Evolutionary conservation across 2,329 filamentous ascomycete species (phyloP).

Genomic region (Macrophomina tecta): DNA sequence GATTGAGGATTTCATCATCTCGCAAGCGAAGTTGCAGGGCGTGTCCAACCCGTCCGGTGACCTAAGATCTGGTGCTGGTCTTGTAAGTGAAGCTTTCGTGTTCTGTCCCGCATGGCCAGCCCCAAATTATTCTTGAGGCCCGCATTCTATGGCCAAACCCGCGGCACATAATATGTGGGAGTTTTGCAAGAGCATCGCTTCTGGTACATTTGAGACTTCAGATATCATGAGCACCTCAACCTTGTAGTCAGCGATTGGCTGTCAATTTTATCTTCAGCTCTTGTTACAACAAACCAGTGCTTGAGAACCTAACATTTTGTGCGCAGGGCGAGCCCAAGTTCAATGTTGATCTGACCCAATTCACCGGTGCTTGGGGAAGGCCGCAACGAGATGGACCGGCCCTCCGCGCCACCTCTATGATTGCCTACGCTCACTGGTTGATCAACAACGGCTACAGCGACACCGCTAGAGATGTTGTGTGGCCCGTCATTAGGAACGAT

Average conservation of each 20-base stretch:
- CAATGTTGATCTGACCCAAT: constrained; percentile 45
- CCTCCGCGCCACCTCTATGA: constrained; percentile 50
- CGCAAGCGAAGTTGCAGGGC: constrained; percentile 46
- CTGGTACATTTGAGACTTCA: too few species aligned
- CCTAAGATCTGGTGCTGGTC: constrained; percentile 42
- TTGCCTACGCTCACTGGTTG: constrained; percentile 48
- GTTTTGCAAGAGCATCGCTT: too few species aligned
- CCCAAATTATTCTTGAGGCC: too few species aligned
- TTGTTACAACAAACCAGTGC: too few species aligned
- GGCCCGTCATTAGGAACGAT: constrained; percentile 52
- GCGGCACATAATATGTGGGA: too few species aligned
- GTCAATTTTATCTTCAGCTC: too few species aligned
- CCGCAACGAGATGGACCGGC: constrained; percentile 54
- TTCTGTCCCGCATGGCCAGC: too few species aligned
- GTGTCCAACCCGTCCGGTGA: constrained; percentile 47
- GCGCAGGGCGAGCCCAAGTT: constrained; percentile 51
- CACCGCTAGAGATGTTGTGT: constrained; percentile 45
- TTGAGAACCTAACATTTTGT: background rate
- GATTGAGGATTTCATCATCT: constrained; percentile 41
- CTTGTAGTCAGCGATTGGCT: too few species aligned
- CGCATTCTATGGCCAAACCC: too few species aligned
- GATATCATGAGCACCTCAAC: too few species aligned
- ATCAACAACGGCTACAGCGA: constrained; percentile 34
- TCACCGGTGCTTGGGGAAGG: constrained; percentile 48
- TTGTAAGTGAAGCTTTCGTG: constrained; percentile 30